Evolutionary conservation across 148 eudicot genomes (phyloP), one percentile per base, ranked within the genome.

Genomic region (Vaccinium vitisidaea): DNA sequence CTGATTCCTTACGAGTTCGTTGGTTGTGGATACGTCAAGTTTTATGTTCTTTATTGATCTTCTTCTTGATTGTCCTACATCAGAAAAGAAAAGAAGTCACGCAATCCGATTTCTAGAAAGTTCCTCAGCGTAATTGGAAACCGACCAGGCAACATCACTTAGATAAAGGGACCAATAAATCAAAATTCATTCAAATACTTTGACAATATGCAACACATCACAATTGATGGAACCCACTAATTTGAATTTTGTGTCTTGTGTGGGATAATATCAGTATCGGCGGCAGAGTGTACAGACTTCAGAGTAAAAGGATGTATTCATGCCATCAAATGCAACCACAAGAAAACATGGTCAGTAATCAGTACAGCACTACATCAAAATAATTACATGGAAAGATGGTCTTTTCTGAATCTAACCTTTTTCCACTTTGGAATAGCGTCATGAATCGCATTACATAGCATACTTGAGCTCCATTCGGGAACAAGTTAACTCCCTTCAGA

Each of bases 401-500:
- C 23, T 12, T 11, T 63, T 49, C 43, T 65, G 46, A 36, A 16
- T 23, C 59, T 65, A 50, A 82, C 76, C 83, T 82, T 67, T 82
- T 49, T 14, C 75, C 86, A 16, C 86, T 84, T 43, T 43, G 46
- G 46, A 43, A 87, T 92, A 92, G 70, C 65, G 65, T 61, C 27
- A 61, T n/a, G 12, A 78, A 43, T 75, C 85, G 85, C 36, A 86
- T 80, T 59, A 46, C 49, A 52, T 88, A 80, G 19, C 88, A 89
- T 25, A 90, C 84, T 70, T 88, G 86, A 48, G 95, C 89, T 39
- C 91, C 92, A 56, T 88, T 85, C 30, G 89, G 25, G 83, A 90
- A 89, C 59, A 90, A 14, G 84, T 58, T 16, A 16, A 58, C 63
- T 94, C 46, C 90, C 93, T 85, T 92, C 93, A 2, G 94, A 91